Conservation (phyloP, 352 stramenopile species). For the Nothophytophthora sp. region DNA sequence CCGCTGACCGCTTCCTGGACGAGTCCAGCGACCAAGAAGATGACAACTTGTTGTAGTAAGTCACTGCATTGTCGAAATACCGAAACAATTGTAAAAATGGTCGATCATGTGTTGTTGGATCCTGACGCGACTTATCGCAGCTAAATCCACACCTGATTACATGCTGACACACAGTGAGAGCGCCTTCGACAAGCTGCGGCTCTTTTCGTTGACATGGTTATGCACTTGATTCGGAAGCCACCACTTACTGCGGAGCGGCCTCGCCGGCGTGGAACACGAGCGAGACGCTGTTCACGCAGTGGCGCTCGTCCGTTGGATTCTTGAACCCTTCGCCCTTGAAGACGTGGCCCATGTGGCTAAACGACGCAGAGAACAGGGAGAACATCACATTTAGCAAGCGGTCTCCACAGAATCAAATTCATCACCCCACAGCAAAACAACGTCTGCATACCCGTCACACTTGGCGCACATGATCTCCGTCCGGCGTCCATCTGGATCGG, state of each 20-base stretch:
- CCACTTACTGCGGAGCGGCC: conserved; percentile 36
- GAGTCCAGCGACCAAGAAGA: conserved; percentile 55
- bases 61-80: conserved; percentile 14
- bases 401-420: conserved; percentile 4
- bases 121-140: background rate
- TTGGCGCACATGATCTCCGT: conserved; percentile 90
- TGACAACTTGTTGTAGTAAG: conserved; percentile 52
- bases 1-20: conserved; percentile 42
- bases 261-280: conserved; percentile 83
- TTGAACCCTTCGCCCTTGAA: conserved; percentile 91
- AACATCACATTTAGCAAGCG: background rate
- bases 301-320: conserved; percentile 85
- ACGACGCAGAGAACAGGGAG: background rate
- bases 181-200: no score
- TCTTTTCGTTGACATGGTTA: no score
- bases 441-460: conserved; percentile 64
- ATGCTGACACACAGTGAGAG: no score
- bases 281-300: conserved; percentile 92
- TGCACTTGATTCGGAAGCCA: background rate
- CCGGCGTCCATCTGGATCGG: conserved; percentile 69
- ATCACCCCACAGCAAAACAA: conserved; percentile 1
- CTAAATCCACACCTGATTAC: no score
- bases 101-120: background rate
- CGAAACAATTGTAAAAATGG: conserved; percentile 4
- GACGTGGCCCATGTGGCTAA: conserved; percentile 90